These are phyloP conservation scores for Sphaerobolus stellatus DNA, from an alignment of 1,284 basidiomycete genomes.

Conservation along the genomic window DNA sequence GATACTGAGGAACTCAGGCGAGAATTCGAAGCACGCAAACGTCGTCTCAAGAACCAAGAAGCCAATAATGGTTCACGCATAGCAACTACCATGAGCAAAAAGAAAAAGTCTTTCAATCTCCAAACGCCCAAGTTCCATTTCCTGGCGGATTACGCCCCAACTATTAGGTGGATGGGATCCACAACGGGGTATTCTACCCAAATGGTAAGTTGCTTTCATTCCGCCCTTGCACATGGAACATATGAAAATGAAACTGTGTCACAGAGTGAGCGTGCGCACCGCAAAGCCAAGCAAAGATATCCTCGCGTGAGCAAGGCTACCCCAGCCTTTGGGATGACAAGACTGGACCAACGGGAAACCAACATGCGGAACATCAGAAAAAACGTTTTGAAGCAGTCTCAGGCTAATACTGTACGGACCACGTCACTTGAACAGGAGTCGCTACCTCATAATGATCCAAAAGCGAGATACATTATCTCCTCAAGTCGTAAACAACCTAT, in stretches of 20 bases:
- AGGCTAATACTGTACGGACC: too few species aligned
- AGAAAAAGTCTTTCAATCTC: conserved; percentile 16
- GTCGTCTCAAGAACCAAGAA: conserved; percentile 9
- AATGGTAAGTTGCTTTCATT: conserved; percentile 23
- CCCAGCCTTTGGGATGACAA: conserved; percentile 26
- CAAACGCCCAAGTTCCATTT: conserved; percentile 34
- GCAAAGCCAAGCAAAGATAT: conserved; percentile 34
- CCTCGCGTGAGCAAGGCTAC: conserved; percentile 31
- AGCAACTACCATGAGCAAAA: background rate
- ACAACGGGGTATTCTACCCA: conserved; percentile 29
- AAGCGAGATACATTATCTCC: background rate
- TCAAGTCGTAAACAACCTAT: background rate
- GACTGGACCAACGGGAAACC: conserved; percentile 17
- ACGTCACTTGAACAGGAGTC: too few species aligned
- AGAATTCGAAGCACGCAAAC: conserved; percentile 22
- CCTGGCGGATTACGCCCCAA: conserved; percentile 31
- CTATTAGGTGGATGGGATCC: conserved; percentile 32
- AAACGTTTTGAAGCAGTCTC: conserved; percentile 6
- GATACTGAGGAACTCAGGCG: conserved; percentile 26
- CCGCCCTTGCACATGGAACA: conserved; percentile 17
- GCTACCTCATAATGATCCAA: too few species aligned
- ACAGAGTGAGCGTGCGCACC: conserved; percentile 36
- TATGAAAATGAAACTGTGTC: background rate
- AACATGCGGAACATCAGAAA: background rate
- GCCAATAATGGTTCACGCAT: conserved; percentile 1